A percentile compares a stretch with the other conserved stretches of the same genome.
Evolutionary conservation across 441 rosid species (phyloP).

Genomic region (Aquilaria agallochum): DNA sequence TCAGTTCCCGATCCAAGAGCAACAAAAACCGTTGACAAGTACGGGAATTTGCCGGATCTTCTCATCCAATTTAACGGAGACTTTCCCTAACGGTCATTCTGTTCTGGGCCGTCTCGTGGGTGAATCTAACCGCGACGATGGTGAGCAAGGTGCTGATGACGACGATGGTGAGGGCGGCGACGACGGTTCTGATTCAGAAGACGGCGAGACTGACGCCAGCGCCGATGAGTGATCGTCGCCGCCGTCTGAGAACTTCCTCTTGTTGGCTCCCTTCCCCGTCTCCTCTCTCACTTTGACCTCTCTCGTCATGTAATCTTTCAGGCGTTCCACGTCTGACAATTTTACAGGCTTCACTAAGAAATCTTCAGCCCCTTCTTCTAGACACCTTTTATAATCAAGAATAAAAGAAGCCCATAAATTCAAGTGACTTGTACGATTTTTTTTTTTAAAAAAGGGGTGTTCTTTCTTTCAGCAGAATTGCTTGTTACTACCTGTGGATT

Average conservation of each 20-base stretch:
- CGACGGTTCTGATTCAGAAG: constrained; percentile 15
- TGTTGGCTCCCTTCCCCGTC: constrained; percentile 23
- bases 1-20: constrained; percentile 10
- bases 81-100: constrained; percentile 23
- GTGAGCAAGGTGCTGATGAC: constrained; percentile 13
- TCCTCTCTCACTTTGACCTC: constrained; percentile 25
- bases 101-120: constrained; percentile 39
- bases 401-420: neutral
- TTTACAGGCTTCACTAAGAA: constrained; percentile 91
- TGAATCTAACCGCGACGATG: constrained; percentile 35
- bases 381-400: constrained; percentile 40
- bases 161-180: constrained; percentile 22
- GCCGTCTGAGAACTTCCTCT: constrained; percentile 51
- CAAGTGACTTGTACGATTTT: neutral
- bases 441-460: neutral
- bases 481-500: constrained; percentile 59
- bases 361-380: constrained; percentile 99
- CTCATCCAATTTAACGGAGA: too few species aligned
- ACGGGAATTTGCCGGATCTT: constrained; percentile 26
- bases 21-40: constrained; percentile 31
- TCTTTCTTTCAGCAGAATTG: constrained; percentile 16
- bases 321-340: constrained; percentile 74
- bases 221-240: constrained; percentile 26
- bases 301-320: constrained; percentile 45
- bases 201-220: constrained; percentile 25